Percentiles rank a stretch among this genome's conserved stretches.
phyloP scores from a whole-genome alignment of 768 basidiomycete species.

The Amanita brunnescens region DNA sequence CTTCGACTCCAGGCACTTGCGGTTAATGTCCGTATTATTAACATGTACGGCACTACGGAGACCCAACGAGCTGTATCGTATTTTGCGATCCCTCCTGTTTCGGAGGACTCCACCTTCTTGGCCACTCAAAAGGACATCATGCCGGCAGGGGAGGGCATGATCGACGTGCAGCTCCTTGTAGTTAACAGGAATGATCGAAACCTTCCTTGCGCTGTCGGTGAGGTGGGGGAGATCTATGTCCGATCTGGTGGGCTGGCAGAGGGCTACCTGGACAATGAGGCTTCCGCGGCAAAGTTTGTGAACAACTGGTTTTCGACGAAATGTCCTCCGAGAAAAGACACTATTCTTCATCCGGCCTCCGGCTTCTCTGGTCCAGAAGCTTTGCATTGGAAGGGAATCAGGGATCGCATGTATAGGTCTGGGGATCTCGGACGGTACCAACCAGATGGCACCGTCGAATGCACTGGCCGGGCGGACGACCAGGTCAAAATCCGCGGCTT shows the following conservation, averaged over 20 bases:
- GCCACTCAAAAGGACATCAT: conserved; percentile 95
- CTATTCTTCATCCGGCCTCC: conserved; percentile 51
- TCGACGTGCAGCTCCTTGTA: conserved; percentile 93
- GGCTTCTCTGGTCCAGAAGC: conserved; percentile 63
- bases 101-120: conserved; percentile 82
- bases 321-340: conserved; percentile 51
- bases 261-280: conserved; percentile 80
- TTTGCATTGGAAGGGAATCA: conserved; percentile 85
- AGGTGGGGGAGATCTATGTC: conserved; percentile 98
- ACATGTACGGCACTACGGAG: conserved; percentile 99
- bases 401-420: conserved; percentile 96
- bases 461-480: conserved; percentile 94
- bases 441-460: conserved; percentile 90
- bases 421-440: conserved; percentile 95
- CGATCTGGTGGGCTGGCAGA: conserved; percentile 93
- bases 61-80: conserved; percentile 99
- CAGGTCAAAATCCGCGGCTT: conserved; percentile 99
- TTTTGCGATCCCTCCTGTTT: conserved; percentile 82
- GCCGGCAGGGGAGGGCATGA: conserved; percentile 96
- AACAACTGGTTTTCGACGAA: conserved; percentile 77
- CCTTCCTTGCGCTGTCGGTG: conserved; percentile 86
- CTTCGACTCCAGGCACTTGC: conserved; percentile 89
- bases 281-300: conserved; percentile 88
- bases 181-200: conserved; percentile 85
- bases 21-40: conserved; percentile 87